Conservation (phyloP, 2,329 filamentous ascomycete species). For the Lachnellula subtilissima region DNA sequence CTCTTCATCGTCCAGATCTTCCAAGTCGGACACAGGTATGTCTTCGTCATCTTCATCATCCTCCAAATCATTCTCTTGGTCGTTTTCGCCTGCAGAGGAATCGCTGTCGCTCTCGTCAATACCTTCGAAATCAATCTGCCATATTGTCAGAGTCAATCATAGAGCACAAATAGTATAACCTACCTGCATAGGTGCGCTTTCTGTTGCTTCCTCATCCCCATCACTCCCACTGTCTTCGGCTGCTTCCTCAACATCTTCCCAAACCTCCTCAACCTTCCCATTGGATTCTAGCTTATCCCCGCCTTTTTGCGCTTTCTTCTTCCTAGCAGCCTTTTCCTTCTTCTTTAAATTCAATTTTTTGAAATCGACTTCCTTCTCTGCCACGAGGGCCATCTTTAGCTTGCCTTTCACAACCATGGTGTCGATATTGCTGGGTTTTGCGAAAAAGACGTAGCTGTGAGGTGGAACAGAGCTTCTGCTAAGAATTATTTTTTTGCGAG, state of each 20-base stretch:
- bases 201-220: slow-evolving; percentile 24
- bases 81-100: slow-evolving; percentile 45
- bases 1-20: slow-evolving; percentile 72
- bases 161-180: neutral
- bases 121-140: slow-evolving; percentile 47
- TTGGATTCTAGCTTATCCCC: slow-evolving; percentile 29
- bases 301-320: slow-evolving; percentile 44
- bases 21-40: slow-evolving; percentile 83
- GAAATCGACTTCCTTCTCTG: slow-evolving; percentile 51
- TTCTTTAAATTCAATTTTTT: slow-evolving; percentile 40
- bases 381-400: slow-evolving; percentile 49
- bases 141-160: slow-evolving; percentile 7
- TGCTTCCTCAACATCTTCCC: slow-evolving; percentile 38
- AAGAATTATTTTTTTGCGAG: slow-evolving; percentile 12
- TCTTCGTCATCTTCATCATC: slow-evolving; percentile 77
- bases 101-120: slow-evolving; percentile 59
- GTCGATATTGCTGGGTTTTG: slow-evolving; percentile 9
- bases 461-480: slow-evolving; percentile 4
- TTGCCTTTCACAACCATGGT: slow-evolving; percentile 38
- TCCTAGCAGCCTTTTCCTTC: slow-evolving; percentile 36
- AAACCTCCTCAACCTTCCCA: slow-evolving; percentile 34
- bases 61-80: slow-evolving; percentile 39
- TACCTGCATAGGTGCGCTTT: slow-evolving; percentile 21
- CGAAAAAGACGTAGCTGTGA: neutral
- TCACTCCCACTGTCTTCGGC: slow-evolving; percentile 36